Evolutionary conservation across 1,284 basidiomycete genomes (phyloP), one percentile per base, ranked within the genome.

Genomic region (Microbotryum violaceum): DNA sequence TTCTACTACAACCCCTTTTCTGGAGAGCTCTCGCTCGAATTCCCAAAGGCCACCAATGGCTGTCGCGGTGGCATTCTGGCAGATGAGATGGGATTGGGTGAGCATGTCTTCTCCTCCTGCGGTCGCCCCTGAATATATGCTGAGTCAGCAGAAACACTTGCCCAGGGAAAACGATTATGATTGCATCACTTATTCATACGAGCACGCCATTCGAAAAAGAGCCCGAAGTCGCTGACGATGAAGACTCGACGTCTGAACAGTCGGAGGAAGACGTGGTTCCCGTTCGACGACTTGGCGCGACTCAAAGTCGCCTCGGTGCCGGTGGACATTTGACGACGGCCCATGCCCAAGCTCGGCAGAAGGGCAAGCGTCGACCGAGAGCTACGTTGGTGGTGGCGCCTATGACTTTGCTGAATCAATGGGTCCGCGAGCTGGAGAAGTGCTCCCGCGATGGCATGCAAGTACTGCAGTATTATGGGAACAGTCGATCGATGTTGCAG

Each of bases 351-450:
- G 69, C 72, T 9, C 48, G 54, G 52, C 55, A 47, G 45, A 50
- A 48, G 47, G 21, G 31, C 57, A 27, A 25, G 72, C 73, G 23
- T 61, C 54, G 20, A 1, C 73, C 77, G 18, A 72, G 77, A 5
- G 88, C 89, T 0, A 97, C 93, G 2, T 78, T 98, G 1, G 89
- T 98, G 49, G 86, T 98, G 21, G 91, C 91, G 20, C 94, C 94
- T 0, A 91, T 96, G 23, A 92, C 90, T 16, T 78, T 98, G 20
- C 80, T 97, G 4, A 79, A 83, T 29, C 94, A 98, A 74, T 98
- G 94, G 94, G 80, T 83, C 14, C 85, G 88, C 49, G 94, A 98
- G 74, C 79, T 98, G 16, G 80, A 85, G 68, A 76, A 80, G 37
- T 79, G 79, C 67, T 75, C 87, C 64, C 82, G 83, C 66, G 88